Evolutionary conservation across 371 early-diverging fungal genomes (phyloP), one percentile per base, ranked within the genome.

Genomic region (Smittium culicis): DNA sequence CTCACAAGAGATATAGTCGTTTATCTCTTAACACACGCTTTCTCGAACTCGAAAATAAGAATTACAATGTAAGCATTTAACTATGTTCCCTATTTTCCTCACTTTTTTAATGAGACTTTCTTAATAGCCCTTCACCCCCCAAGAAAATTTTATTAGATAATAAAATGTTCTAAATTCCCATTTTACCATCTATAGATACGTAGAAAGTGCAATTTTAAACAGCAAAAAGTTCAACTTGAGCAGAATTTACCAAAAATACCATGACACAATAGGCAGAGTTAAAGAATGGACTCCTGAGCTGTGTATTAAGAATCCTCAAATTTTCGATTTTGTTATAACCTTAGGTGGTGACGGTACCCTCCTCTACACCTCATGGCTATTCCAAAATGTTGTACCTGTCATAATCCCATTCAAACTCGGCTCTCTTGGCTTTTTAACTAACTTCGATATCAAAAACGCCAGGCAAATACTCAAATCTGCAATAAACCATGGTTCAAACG

Each of bases 281-380:
- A 82, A 79, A 68, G 89, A 83, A 70, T 93, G 93, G 93, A 87
- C 84, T 2, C 80, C 87, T 0, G 84, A 84, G 67, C 68, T 90
- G 29, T 88, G 90, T 67, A 80, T 82, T 0, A 68, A 73, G 65
- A 78, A 79, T 45, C 83, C 90, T 1, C 83, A 88, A 30, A 64
- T 83, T 33, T 86, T 89, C 72, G 85, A 89, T 71, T 79, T 89
- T 72, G 86, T 87, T n/a, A 78, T 90, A 60, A 87, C 89, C 25
- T 85, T 92, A 59, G 92, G 92, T 45, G 92, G 92, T 32, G 92
- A 92, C 80, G 92, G 92, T 35, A 92, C 92, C 8, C 91, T 91
- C 27, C 76, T 92, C 32, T 90, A 87, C 68, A 85, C 93, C 24
- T 83, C 89, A 20, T 91, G 89, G 86, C 74, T 95, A 34, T 96